Percentiles rank a stretch among this genome's conserved stretches.
Conservation (phyloP, 1,139 yeast genomes). For the Hyphopichia burtonii region DNA sequence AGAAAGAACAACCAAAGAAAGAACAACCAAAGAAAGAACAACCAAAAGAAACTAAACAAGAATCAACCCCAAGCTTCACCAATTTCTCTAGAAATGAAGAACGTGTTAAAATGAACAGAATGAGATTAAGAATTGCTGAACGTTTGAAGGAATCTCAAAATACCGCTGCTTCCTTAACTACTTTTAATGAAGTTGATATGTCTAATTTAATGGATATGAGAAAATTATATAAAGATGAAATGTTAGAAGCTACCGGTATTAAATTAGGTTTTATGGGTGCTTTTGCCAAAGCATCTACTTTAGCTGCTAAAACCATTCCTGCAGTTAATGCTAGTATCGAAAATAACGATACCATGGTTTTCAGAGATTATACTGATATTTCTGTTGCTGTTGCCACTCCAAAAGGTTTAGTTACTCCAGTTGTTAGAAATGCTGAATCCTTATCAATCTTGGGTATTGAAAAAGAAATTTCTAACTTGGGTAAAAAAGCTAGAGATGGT, state of each 20-base stretch:
- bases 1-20: constrained; percentile 25
- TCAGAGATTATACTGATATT: constrained; percentile 94
- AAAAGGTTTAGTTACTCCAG: constrained; percentile 98
- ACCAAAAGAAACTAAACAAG: constrained; percentile 21
- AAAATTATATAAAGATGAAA: constrained; percentile 94
- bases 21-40: constrained; percentile 20
- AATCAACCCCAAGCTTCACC: constrained; percentile 44
- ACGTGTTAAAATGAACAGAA: constrained; percentile 98
- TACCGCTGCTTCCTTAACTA: constrained; percentile 97
- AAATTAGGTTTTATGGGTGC: constrained; percentile 99
- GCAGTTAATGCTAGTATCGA: constrained; percentile 96
- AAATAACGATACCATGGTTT: constrained; percentile 88
- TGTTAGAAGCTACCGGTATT: constrained; percentile 89
- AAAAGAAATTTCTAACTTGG: constrained; percentile 75
- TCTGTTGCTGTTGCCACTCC: constrained; percentile 99
- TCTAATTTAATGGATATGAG: constrained; percentile 89
- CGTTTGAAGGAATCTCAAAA: constrained; percentile 99
- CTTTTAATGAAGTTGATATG: constrained; percentile 99
- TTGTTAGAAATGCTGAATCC: constrained; percentile 95
- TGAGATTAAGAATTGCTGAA: constrained; percentile 98
- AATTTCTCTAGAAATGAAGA: constrained; percentile 81
- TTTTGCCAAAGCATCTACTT: constrained; percentile 88
- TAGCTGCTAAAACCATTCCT: constrained; percentile 94
- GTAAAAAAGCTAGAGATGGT: constrained; percentile 95
- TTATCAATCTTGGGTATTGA: constrained; percentile 87